These are phyloP conservation scores for Sarcodon aspratus DNA, from an alignment of 768 basidiomycete genomes.

Conservation along the genomic window DNA sequence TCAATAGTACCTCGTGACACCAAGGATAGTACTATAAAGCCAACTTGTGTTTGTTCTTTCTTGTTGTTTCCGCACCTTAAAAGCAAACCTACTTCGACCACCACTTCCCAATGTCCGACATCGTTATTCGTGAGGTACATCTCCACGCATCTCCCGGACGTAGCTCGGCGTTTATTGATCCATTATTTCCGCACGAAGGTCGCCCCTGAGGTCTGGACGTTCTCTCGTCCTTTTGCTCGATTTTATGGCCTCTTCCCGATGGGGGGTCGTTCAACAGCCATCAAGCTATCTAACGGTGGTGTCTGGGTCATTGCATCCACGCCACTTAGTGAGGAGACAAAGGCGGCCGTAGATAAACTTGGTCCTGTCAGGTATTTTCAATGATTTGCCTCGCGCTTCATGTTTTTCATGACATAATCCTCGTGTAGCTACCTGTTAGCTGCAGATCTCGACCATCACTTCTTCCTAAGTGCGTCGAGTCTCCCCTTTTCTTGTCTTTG, in stretches of 20 bases:
- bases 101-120: constrained; percentile 13
- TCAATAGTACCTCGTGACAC: too few species aligned
- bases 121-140: constrained; percentile 31
- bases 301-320: constrained; percentile 75
- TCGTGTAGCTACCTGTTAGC: constrained; percentile 38
- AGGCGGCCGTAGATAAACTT: constrained; percentile 40
- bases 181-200: neutral
- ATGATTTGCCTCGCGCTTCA: neutral
- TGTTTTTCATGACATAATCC: neutral
- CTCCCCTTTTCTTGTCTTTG: constrained; percentile 9
- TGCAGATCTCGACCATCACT: constrained; percentile 38
- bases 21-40: too few species aligned
- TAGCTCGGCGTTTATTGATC: constrained; percentile 1
- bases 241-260: constrained; percentile 51
- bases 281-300: constrained; percentile 46
- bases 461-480: constrained; percentile 32
- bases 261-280: constrained; percentile 71
- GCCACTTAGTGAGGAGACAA: constrained; percentile 51
- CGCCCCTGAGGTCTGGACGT: constrained; percentile 2
- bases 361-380: constrained; percentile 48
- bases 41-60: too few species aligned
- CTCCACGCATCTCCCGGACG: constrained; percentile 42
- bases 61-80: too few species aligned
- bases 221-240: constrained; percentile 42
- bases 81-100: neutral